These are phyloP conservation scores for Arachis monticola DNA, from an alignment of 331 rosid genomes.

Conservation along the genomic window DNA sequence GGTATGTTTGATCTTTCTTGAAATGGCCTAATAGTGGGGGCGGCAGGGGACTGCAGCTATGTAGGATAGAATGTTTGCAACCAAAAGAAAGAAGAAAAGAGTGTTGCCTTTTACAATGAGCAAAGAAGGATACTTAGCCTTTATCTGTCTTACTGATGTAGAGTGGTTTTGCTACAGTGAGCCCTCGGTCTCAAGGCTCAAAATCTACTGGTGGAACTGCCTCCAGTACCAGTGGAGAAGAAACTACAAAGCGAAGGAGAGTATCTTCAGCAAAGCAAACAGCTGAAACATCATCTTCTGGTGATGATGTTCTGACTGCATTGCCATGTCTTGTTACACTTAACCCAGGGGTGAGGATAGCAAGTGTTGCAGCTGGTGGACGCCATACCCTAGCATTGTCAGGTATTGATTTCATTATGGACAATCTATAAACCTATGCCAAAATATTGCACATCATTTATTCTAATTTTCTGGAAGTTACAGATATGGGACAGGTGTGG, in stretches of 20 bases:
- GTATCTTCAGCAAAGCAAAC: conserved; percentile 75
- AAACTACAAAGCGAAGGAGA: conserved; percentile 85
- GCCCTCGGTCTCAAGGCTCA: conserved; percentile 71
- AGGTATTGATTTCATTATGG: conserved; percentile 54
- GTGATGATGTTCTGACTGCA: conserved; percentile 80
- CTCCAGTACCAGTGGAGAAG: conserved; percentile 67
- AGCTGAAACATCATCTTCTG: conserved; percentile 75
- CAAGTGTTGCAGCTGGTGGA: conserved; percentile 93
- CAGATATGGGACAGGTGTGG: conserved; percentile 99
- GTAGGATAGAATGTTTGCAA: conserved; percentile 34
- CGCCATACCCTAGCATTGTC: conserved; percentile 92
- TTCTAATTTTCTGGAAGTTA: conserved; percentile 54
- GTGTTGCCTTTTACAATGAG: conserved; percentile 31
- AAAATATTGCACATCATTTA: conserved; percentile 37
- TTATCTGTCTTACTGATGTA: conserved; percentile 46
- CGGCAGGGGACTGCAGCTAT: conserved; percentile 18
- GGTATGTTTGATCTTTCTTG: conserved; percentile 59
- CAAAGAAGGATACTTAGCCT: conserved; percentile 33
- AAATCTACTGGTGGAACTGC: conserved; percentile 59
- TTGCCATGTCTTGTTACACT: conserved; percentile 88
- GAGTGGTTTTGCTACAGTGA: conserved; percentile 59
- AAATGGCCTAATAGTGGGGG: conserved; percentile 26
- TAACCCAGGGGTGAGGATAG: conserved; percentile 79
- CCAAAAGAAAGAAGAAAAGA: conserved; percentile 24
- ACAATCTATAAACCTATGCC: conserved; percentile 13